Conservation (phyloP, 192 early-diverging fungal genomes). For the Linnemannia zychae region DNA sequence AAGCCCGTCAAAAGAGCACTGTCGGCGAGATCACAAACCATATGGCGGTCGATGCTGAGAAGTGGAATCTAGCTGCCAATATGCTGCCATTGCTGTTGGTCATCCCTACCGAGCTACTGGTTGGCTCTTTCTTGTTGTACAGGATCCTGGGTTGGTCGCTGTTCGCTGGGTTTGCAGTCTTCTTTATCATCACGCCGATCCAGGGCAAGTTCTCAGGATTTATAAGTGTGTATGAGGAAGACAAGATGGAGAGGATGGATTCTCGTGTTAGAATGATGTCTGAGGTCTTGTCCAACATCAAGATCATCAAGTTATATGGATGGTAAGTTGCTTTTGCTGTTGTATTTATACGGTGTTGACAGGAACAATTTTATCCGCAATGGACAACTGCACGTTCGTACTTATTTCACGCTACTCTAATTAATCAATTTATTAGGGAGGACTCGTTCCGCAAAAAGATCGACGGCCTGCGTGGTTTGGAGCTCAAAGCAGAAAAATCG, state of each 20-base stretch:
- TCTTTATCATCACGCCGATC: conserved; percentile 14
- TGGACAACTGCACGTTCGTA: too few species aligned
- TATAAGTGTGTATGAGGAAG: conserved; percentile 6
- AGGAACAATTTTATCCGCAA: background rate
- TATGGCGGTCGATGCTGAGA: conserved; percentile 72
- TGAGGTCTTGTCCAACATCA: conserved; percentile 36
- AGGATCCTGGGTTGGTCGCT: conserved; percentile 64
- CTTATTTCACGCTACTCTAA: background rate
- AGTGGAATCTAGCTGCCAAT: conserved; percentile 33
- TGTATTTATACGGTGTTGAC: too few species aligned
- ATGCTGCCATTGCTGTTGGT: conserved; percentile 39
- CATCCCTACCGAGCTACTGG: conserved; percentile 66
- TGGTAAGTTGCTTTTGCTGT: background rate
- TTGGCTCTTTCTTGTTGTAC: conserved; percentile 67
- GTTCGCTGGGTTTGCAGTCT: conserved; percentile 39
- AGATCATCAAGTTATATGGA: conserved; percentile 39
- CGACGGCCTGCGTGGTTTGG: conserved; percentile 8
- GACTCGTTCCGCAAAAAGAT: conserved; percentile 17
- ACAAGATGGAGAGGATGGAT: conserved; percentile 19
- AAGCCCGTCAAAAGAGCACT: conserved; percentile 37
- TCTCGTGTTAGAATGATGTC: conserved; percentile 31
- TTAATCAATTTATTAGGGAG: background rate
- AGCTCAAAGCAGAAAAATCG: background rate
- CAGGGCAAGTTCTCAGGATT: conserved; percentile 17
- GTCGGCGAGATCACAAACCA: conserved; percentile 78